Evolutionary conservation across 208 protist species (phyloP), one percentile per base, ranked within the genome.

Genomic region (Leptomonas seymouri): DNA sequence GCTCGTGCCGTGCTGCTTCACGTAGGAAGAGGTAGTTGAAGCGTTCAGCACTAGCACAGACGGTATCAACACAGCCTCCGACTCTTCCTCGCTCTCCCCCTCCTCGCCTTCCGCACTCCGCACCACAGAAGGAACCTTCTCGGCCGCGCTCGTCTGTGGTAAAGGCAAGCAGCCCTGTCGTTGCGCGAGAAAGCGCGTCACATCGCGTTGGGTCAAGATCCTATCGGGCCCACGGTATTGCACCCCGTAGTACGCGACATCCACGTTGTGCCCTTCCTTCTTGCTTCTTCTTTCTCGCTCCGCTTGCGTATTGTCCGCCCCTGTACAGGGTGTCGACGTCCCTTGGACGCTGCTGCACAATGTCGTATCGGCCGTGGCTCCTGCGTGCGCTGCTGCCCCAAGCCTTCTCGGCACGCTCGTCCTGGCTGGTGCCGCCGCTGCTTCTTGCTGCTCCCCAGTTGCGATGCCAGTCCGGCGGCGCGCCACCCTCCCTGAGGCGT

Each of bases 1-100:
- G 27, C 56, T 46, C 2, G 55, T 72, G 36, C 65, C 56, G 51
- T 63, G 58, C 15, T 53, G 63, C 59, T 56, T 42, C 46, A 55
- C 69, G 39, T 73, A 61, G 7, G 63, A 55, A 20, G 46, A 46
- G 23, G 65, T 70, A 20, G 58, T 61, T 3, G 65, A 3, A 0
- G 51, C 48, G 54, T 67, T 71, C 50, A 81, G 46, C 28, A 76
- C 45, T 1, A 81, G 59, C 27, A 76, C 44, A 11, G 69, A 63
- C 27, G 76, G 76, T 49, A 81, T 63, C 5, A 34, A 57, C 50
- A 80, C 54, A 31, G 64, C 3, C 53, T 70, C 42, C 41, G 34
- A 4, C 53, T 39, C 53, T 21, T 12, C 15, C 36, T 45, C 31
- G 15, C n/a, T 23, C 11, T 44, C 64, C 16, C 44, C 44, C 3